Percentiles rank a stretch among this genome's conserved stretches.
Evolutionary conservation across 176 grass and related monocot genomes (phyloP).

Genomic region (Thinopyrum elongatum): DNA sequence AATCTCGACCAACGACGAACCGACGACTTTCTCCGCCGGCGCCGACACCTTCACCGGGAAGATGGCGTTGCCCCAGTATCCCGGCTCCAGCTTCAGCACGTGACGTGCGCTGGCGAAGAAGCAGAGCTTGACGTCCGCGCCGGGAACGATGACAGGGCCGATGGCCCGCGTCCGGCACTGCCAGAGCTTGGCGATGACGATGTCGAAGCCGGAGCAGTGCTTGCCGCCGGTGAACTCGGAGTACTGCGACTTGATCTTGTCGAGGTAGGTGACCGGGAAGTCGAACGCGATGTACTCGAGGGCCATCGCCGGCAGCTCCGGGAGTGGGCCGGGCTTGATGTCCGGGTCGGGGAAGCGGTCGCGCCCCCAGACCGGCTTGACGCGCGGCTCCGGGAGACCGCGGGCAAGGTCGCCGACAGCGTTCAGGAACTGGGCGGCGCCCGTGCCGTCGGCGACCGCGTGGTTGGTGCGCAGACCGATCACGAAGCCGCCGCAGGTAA

Average conservation of each 20-base stretch:
- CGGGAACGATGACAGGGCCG: background rate
- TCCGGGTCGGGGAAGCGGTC: conserved; percentile 75
- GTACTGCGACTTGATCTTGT: conserved; percentile 73
- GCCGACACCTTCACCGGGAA: conserved; percentile 78
- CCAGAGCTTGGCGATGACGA: conserved; percentile 84
- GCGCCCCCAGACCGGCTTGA: conserved; percentile 69
- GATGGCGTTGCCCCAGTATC: conserved; percentile 97
- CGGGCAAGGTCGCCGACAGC: conserved; percentile 84
- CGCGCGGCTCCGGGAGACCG: conserved; percentile 63
- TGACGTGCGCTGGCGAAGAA: conserved; percentile 89
- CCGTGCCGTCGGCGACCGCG: conserved; percentile 79
- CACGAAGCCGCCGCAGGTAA: conserved; percentile 93
- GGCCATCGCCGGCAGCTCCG: conserved; percentile 65
- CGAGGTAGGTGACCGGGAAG: conserved; percentile 55
- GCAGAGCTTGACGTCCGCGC: conserved; percentile 61
- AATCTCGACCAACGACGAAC: conserved; percentile 56
- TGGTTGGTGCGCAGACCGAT: conserved; percentile 91
- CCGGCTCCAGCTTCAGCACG: conserved; percentile 64
- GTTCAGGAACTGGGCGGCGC: conserved; percentile 89
- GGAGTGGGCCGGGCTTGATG: conserved; percentile 82
- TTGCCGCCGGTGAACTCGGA: conserved; percentile 42
- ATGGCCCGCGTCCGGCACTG: conserved; percentile 68
- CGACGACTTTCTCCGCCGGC: conserved; percentile 37
- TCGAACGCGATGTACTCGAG: conserved; percentile 81
- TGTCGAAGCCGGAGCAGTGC: conserved; percentile 86